Evolutionary conservation across 345 rosid genomes (phyloP), one percentile per base, ranked within the genome.

Genomic region (Luvunga scandens): DNA sequence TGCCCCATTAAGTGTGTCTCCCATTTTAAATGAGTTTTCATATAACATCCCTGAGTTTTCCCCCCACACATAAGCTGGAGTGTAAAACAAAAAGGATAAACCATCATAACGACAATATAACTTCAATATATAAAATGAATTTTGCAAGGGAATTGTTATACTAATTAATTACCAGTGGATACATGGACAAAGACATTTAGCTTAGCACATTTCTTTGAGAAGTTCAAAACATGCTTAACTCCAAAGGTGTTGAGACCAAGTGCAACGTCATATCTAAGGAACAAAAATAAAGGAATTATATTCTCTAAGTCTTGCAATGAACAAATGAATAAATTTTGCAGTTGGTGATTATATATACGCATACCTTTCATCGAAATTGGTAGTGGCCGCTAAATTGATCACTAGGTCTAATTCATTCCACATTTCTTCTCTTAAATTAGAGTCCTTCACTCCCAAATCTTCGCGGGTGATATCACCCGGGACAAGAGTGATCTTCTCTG

Each of bases 301-400:
- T 19, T 9, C 8, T 34, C 5, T 72, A 33, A n/a, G 59, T 42
- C 27, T 60, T 57, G 4, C 10, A 53, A 0, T 25, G 27, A 39
- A 18, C 9, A 2, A 45, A 42, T 10, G 65, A 38, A 74, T 25
- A 38, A 18, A 27, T 39, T 2, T 2, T 16, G 4, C 62, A 30
- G 48, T 33, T 9, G 7, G 16, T 34, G 21, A 33, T 56, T 45
- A 53, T 18, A 5, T 18, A 53, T 53, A 53, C 22, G 5, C 55
- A 50, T n/a, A 89, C 95, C 97, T 91, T 75, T 92, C 97, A 76
- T 94, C 92, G 33, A 94, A 94, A 76, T 81, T 86, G 55, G 93
- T 91, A 5, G 91, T 87, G 66, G 93, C 98, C 1, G 97, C 98
- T 24, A 89, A 83, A 81, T 94, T 92, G 38, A 94, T 69, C 10